phyloP scores from a whole-genome alignment of 169 alveolate genomes.

The Plasmodium ovale region DNA sequence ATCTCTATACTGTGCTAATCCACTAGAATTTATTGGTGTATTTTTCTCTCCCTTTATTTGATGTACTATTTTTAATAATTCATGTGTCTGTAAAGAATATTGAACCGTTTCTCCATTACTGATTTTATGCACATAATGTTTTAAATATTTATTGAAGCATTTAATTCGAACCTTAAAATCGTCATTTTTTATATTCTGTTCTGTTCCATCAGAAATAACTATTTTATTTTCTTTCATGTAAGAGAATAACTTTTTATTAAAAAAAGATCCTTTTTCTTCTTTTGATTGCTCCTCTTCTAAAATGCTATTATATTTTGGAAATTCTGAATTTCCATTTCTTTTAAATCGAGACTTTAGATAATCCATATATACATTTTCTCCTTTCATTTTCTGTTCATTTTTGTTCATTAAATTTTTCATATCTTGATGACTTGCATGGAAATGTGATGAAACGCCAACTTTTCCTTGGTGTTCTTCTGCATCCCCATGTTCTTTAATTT shows the following conservation, averaged over 20 bases:
- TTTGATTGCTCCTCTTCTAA: conserved; percentile 24
- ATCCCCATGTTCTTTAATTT: conserved; percentile 20
- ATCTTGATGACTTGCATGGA: conserved; percentile 13
- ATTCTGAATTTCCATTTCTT: conserved; percentile 28
- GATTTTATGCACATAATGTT: conserved; percentile 73
- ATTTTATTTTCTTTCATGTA: conserved; percentile 21
- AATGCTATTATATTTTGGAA: conserved; percentile 9
- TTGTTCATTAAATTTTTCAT: conserved; percentile 42
- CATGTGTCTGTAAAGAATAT: conserved; percentile 64
- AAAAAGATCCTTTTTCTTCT: conserved; percentile 21
- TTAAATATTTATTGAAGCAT: conserved; percentile 74
- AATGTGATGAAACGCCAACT: conserved; percentile 3
- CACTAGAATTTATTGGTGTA: conserved; percentile 70
- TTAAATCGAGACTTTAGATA: conserved; percentile 51
- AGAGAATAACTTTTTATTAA: conserved; percentile 19
- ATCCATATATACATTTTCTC: conserved; percentile 31
- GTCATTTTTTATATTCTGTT: conserved; percentile 30
- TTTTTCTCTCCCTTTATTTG: conserved; percentile 71
- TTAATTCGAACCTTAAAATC: conserved; percentile 61
- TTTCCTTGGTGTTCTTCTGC: conserved; percentile 5
- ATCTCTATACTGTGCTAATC: conserved; percentile 76
- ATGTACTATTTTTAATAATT: conserved; percentile 68
- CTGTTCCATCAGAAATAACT: not conserved
- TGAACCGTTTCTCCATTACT: conserved; percentile 53
- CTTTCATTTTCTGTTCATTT: conserved; percentile 37